Percentiles rank a stretch among this genome's conserved stretches.
phyloP scores from a whole-genome alignment of 2,329 filamentous ascomycete genomes.

The Rutstroemia sp. region DNA sequence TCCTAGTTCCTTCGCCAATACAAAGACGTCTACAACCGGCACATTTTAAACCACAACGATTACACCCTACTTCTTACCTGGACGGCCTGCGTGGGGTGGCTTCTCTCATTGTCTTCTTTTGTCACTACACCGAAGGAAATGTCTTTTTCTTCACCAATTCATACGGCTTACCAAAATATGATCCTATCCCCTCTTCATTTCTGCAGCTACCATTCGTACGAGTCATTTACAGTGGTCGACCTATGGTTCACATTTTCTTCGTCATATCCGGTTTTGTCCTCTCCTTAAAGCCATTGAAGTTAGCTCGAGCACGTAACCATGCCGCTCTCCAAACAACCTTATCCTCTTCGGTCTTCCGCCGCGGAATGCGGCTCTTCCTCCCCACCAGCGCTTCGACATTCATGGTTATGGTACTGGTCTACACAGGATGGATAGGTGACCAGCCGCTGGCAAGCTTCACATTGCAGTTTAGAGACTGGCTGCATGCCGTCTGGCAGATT shows the following conservation, averaged over 20 bases:
- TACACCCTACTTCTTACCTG: slow-evolving; percentile 36
- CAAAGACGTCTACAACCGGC: slow-evolving; percentile 27
- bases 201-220: slow-evolving; percentile 40
- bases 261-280: slow-evolving; percentile 44
- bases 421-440: not conserved
- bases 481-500: slow-evolving; percentile 7
- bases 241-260: slow-evolving; percentile 46
- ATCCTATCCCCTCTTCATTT: slow-evolving; percentile 30
- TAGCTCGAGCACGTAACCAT: slow-evolving; percentile 34
- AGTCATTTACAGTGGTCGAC: slow-evolving; percentile 38
- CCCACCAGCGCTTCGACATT: slow-evolving; percentile 24
- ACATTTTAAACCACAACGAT: slow-evolving; percentile 17
- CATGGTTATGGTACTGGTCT: slow-evolving; percentile 6
- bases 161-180: slow-evolving; percentile 24
- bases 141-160: slow-evolving; percentile 30
- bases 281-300: slow-evolving; percentile 36
- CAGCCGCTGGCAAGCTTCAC: not conserved
- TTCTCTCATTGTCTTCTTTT: slow-evolving; percentile 41
- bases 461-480: slow-evolving; percentile 2
- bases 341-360: slow-evolving; percentile 40
- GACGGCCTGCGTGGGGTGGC: slow-evolving; percentile 43
- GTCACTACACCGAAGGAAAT: slow-evolving; percentile 37
- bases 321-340: slow-evolving; percentile 34
- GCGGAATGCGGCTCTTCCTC: slow-evolving; percentile 40
- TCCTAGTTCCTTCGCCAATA: slow-evolving; percentile 27